Percentiles rank a stretch among this genome's conserved stretches.
Evolutionary conservation across 495 filamentous ascomycete species (phyloP).

Genomic region (Lasiosphaeriaceae sp.): DNA sequence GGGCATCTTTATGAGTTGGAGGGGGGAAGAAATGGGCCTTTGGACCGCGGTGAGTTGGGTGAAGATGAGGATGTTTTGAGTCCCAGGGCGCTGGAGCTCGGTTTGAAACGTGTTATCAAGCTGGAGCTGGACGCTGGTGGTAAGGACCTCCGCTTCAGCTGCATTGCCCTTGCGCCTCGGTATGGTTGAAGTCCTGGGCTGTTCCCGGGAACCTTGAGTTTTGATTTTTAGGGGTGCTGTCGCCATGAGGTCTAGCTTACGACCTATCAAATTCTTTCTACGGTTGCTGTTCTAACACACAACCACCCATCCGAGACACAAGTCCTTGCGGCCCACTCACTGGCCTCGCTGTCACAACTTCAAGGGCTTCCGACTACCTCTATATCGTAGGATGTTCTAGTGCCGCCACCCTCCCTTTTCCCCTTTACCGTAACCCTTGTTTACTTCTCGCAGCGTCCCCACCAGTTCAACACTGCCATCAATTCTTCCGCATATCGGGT

Average conservation of each 20-base stretch:
- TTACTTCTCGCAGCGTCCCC: neutral
- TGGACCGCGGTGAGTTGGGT: slow-evolving; percentile 61
- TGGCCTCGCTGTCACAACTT: too few species aligned
- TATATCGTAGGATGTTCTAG: too few species aligned
- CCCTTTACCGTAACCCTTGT: neutral
- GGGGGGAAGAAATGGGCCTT: slow-evolving; percentile 65
- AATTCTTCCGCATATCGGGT: neutral
- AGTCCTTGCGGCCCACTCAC: too few species aligned
- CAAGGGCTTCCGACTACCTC: too few species aligned
- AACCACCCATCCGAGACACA: too few species aligned
- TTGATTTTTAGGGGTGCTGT: neutral
- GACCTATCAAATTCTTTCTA: too few species aligned
- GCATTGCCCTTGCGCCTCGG: slow-evolving; percentile 45
- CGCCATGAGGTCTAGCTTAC: too few species aligned
- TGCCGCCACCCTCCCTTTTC: too few species aligned
- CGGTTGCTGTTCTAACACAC: too few species aligned
- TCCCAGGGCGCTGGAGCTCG: slow-evolving; percentile 58
- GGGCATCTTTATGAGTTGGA: slow-evolving; percentile 80
- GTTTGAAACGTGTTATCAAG: slow-evolving; percentile 53
- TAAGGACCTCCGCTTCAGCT: slow-evolving; percentile 52
- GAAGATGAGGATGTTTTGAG: slow-evolving; percentile 68
- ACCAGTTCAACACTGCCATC: neutral
- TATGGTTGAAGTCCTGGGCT: slow-evolving; percentile 3
- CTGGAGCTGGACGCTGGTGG: slow-evolving; percentile 38
- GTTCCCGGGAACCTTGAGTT: neutral